Evolutionary conservation across 805 yeast species (phyloP).

Genomic region (Metschnikowia similis): DNA sequence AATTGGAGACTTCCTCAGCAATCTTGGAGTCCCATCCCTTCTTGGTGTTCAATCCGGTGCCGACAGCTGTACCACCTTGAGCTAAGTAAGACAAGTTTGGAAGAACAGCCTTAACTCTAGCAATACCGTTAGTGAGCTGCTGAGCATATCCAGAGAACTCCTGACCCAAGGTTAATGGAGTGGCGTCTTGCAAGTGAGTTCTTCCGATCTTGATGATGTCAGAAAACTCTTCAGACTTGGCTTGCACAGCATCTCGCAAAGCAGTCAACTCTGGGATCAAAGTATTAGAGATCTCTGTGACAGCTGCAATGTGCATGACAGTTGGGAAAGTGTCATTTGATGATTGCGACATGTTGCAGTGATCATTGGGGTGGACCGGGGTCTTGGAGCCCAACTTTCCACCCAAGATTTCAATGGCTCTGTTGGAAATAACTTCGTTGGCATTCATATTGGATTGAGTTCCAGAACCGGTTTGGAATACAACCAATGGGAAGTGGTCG

Average conservation of each 20-base stretch:
- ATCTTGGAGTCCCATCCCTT: slow-evolving; percentile 84
- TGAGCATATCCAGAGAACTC: slow-evolving; percentile 96
- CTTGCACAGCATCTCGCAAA: slow-evolving; percentile 73
- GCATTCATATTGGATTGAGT: slow-evolving; percentile 99
- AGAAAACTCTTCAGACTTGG: slow-evolving; percentile 76
- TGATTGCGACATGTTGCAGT: slow-evolving; percentile 97
- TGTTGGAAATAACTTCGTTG: slow-evolving; percentile 96
- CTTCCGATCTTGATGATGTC: slow-evolving; percentile 97
- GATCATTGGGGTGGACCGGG: slow-evolving; percentile 98
- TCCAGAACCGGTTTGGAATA: slow-evolving; percentile 98
- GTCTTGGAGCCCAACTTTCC: slow-evolving; percentile 87
- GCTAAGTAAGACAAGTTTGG: slow-evolving; percentile 80
- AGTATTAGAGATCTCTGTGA: slow-evolving; percentile 70
- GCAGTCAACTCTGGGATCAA: slow-evolving; percentile 77
- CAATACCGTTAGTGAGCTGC: slow-evolving; percentile 88
- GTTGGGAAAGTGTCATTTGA: slow-evolving; percentile 99
- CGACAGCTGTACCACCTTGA: slow-evolving; percentile 99
- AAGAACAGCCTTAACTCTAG: slow-evolving; percentile 72
- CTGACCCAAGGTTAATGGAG: slow-evolving; percentile 96
- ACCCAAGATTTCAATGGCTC: slow-evolving; percentile 95
- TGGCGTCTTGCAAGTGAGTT: slow-evolving; percentile 98
- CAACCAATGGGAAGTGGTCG: slow-evolving; percentile 96
- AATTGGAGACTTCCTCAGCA: slow-evolving; percentile 78
- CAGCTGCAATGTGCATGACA: slow-evolving; percentile 99
- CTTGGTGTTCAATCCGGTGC: slow-evolving; percentile 95